Conservation (phyloP, 2,329 filamentous ascomycete species). For the Fusarium veterinarium region DNA sequence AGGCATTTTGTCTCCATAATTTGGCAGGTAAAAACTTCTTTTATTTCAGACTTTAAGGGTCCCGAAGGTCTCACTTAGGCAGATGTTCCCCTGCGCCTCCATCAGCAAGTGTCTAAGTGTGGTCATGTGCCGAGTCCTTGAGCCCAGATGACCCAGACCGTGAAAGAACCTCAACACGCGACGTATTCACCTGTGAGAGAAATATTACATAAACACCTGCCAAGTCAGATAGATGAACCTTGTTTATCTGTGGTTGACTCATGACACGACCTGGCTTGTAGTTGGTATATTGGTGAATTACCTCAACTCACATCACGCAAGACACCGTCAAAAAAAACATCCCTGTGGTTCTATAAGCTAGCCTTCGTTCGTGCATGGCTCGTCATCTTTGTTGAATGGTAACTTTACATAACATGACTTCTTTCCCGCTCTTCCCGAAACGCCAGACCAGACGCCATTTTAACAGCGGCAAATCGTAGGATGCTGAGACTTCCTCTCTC, state of each 20-base stretch:
- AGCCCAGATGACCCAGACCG: constrained; percentile 37
- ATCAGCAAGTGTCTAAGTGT: constrained; percentile 29
- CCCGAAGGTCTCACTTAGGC: constrained; percentile 28
- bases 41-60: constrained; percentile 7
- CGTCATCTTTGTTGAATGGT: constrained; percentile 41
- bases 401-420: constrained; percentile 47
- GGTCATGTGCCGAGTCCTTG: constrained; percentile 37
- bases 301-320: neutral
- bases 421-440: constrained; percentile 48
- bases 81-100: constrained; percentile 40
- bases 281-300: neutral
- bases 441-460: constrained; percentile 49
- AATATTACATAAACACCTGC: constrained; percentile 3
- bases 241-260: neutral
- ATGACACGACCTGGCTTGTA: neutral
- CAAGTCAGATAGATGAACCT: neutral
- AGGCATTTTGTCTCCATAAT: constrained; percentile 19
- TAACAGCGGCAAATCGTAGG: constrained; percentile 35
- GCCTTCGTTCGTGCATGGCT: constrained; percentile 36
- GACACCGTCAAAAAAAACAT: neutral
- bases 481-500: constrained; percentile 35
- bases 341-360: constrained; percentile 37
- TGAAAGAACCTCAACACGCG: constrained; percentile 33
- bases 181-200: constrained; percentile 9
- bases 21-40: neutral